Evolutionary conservation across 75 land plant species (phyloP), one percentile per base, ranked within the genome.

Genomic region (Azolla pinnata): DNA sequence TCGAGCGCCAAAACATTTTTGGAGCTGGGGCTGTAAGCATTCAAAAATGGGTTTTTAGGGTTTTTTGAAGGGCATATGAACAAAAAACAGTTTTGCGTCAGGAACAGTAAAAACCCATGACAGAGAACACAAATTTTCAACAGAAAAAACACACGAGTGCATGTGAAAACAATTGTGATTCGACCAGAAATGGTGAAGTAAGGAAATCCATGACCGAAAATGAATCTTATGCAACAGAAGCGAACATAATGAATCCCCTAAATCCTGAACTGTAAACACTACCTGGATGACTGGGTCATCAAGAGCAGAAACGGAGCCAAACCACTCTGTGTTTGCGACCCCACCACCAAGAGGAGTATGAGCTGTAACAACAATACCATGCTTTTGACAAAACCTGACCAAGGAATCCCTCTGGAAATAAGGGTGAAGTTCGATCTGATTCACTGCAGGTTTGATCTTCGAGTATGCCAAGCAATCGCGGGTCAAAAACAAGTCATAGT

Each of bases 301-400:
- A 48, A 93, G 71, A 33, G 91, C 81, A 24, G 87, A 84, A 0
- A 77, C 75, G 19, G 90, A 66, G 10, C 89, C 84, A 67, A 89
- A 93, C 85, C 67, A 83, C 66, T 89, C 85, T 26, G 65, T 68
- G 54, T 93, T 93, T 27, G 96, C 87, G 26, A 78, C 69, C 46
- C 85, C 82, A 46, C 99, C 99, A 0, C 96, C 98, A 3, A 93
- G 63, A 56, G 96, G 96, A 30, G 98, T 93, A 59, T 93, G 99
- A 17, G 99, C 96, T 4, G 99, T 93, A n/a, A 93, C 81, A 42
- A 73, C 76, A 28, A 93, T 69, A 0, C 81, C 83, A 64, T 88
- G 87, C 74, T 89, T 89, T 56, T 76, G 90, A 33, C 90, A 89
- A 64, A 93, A 93, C 60, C 89, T 83, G 42, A 88, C 87, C 23